Percentiles rank a stretch among this genome's conserved stretches.
Evolutionary conservation across 129 eudicot genomes (phyloP).

Genomic region (Lonicera japonica): DNA sequence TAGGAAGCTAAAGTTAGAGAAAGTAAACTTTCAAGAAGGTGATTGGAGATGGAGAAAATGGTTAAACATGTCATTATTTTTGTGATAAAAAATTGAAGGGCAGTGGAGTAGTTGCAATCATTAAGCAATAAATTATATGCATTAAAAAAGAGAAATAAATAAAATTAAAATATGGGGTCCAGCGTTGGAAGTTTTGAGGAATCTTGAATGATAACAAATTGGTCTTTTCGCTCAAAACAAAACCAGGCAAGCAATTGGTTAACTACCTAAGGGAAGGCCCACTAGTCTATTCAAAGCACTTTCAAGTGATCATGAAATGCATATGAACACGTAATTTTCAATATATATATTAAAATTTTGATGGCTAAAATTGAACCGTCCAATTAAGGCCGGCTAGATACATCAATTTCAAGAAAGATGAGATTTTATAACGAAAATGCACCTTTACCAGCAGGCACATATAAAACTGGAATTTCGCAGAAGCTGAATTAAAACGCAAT

Average conservation of each 20-base stretch:
- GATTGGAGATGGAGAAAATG: conserved; percentile 1
- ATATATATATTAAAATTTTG: background rate
- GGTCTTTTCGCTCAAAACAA: conserved; percentile 12
- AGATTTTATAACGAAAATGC: too few relatives aligned
- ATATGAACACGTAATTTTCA: conserved; percentile 34
- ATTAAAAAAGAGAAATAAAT: conserved; percentile 7
- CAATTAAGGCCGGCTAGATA: too few relatives aligned
- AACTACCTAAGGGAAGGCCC: conserved; percentile 42
- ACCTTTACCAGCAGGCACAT: too few relatives aligned
- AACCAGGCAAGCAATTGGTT: conserved; percentile 31
- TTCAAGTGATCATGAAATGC: background rate
- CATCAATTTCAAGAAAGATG: too few relatives aligned
- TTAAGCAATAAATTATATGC: conserved; percentile 18
- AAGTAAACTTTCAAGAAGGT: conserved; percentile 1
- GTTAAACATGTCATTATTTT: conserved; percentile 3
- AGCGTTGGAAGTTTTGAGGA: conserved; percentile 27
- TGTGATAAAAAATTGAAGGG: conserved; percentile 23
- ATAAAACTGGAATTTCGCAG: too few relatives aligned
- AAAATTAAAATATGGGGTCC: conserved; percentile 11
- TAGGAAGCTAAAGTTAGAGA: conserved; percentile 13
- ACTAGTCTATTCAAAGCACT: conserved; percentile 20
- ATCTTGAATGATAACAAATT: conserved; percentile 55
- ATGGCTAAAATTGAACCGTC: too few relatives aligned
- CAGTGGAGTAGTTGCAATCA: conserved; percentile 33
- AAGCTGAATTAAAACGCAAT: too few relatives aligned